Conservation (phyloP, 2,329 filamentous ascomycete species). For the Blumeriella jaapii region DNA sequence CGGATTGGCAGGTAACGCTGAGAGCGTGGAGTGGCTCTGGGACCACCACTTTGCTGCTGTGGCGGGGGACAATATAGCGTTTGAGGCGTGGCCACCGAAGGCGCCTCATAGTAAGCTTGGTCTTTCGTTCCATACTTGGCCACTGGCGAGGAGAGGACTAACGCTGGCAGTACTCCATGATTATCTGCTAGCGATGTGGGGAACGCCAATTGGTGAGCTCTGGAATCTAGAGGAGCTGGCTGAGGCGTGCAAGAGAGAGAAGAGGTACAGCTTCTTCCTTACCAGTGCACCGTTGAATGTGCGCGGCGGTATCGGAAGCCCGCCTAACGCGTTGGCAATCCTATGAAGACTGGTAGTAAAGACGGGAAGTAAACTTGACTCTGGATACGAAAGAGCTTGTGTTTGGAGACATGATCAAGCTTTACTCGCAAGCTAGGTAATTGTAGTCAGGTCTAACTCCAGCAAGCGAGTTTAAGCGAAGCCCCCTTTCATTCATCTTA, state of each 20-base stretch:
- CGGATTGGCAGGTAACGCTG: slow-evolving; percentile 36
- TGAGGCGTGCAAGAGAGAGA: slow-evolving; percentile 38
- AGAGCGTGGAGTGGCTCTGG: slow-evolving; percentile 33
- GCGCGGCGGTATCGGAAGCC: slow-evolving; percentile 18
- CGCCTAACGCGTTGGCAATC: slow-evolving; percentile 22
- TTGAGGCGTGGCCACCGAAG: slow-evolving; percentile 30
- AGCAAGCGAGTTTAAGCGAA: too few relatives aligned
- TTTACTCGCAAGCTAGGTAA: too few relatives aligned
- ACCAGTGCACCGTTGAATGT: slow-evolving; percentile 45
- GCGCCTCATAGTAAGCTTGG: slow-evolving; percentile 7
- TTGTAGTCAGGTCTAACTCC: too few relatives aligned
- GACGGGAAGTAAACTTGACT: too few relatives aligned
- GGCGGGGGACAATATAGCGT: slow-evolving; percentile 33
- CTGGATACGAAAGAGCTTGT: too few relatives aligned
- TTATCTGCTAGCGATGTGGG: slow-evolving; percentile 26
- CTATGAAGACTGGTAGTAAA: too few relatives aligned
- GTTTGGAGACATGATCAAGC: too few relatives aligned
- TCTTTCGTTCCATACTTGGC: slow-evolving; percentile 16
- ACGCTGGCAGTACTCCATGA: slow-evolving; percentile 27
- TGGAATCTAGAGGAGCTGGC: slow-evolving; percentile 25
- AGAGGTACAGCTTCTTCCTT: slow-evolving; percentile 50
- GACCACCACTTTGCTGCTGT: slow-evolving; percentile 32
- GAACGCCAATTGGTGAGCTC: slow-evolving; percentile 26
- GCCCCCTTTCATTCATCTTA: too few relatives aligned
- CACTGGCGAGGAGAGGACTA: slow-evolving; percentile 23